A percentile compares a stretch with the other conserved stretches of the same genome.
Evolutionary conservation across 2,329 filamentous ascomycete species (phyloP).

Genomic region (Talaromyces islandicus): DNA sequence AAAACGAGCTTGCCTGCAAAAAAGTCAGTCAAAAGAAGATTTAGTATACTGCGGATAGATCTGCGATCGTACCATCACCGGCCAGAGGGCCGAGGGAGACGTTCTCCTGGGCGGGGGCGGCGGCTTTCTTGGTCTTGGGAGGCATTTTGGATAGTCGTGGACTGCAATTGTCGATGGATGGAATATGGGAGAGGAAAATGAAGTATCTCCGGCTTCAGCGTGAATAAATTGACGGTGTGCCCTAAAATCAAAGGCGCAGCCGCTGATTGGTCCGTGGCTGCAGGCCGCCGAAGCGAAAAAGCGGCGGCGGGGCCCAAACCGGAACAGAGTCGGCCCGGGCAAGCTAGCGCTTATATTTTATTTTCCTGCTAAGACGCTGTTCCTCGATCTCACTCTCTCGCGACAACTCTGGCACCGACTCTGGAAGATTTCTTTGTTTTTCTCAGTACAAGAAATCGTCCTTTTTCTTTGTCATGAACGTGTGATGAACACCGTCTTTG

Average conservation of each 20-base stretch:
- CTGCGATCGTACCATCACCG: constrained; percentile 68
- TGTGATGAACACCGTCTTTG: background rate
- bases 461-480: background rate
- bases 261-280: constrained; percentile 24
- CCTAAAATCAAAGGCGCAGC: constrained; percentile 20
- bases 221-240: constrained; percentile 28
- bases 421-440: background rate
- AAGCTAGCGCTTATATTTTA: background rate
- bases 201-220: background rate
- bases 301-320: background rate
- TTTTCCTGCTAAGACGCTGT: background rate
- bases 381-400: background rate
- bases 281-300: constrained; percentile 7
- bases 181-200: constrained; percentile 31
- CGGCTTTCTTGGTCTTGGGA: constrained; percentile 83
- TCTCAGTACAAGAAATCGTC: background rate
- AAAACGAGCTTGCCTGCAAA: constrained; percentile 88
- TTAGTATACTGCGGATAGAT: background rate
- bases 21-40: constrained; percentile 2
- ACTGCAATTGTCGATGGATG: constrained; percentile 36
- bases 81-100: constrained; percentile 96
- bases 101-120: constrained; percentile 81
- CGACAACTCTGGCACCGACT: background rate
- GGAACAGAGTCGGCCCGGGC: constrained; percentile 7
- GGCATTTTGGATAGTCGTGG: constrained; percentile 64